Conservation (phyloP, 192 early-diverging fungal genomes). For the Glomus cerebriforme region DNA sequence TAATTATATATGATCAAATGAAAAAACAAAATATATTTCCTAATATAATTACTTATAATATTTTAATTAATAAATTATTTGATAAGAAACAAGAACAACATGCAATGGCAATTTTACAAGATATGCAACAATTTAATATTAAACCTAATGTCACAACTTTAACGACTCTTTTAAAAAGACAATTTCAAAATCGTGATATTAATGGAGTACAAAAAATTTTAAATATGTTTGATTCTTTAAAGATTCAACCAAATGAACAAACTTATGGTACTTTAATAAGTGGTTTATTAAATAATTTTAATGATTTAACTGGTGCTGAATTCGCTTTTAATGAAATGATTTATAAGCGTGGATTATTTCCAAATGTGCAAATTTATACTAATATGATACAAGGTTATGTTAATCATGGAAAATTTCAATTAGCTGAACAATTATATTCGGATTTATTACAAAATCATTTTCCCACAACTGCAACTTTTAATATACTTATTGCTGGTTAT, state of each 20-base stretch:
- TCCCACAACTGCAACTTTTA: conserved; percentile 3
- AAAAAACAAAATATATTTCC: neutral
- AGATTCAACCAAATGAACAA: neutral
- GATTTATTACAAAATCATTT: neutral
- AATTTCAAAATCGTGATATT: neutral
- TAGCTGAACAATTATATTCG: conserved; percentile 18
- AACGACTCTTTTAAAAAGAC: conserved; percentile 9
- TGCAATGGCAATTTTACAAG: neutral
- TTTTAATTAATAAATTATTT: conserved; percentile 12
- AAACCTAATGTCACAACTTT: neutral
- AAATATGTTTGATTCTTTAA: neutral
- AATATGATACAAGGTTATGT: conserved; percentile 13
- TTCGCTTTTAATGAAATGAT: conserved; percentile 26
- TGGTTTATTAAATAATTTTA: conserved; percentile 15
- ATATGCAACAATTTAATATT: conserved; percentile 3
- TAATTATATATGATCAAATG: conserved; percentile 19
- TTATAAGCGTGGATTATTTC: neutral
- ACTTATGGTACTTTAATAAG: conserved; percentile 25
- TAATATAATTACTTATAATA: conserved; percentile 26
- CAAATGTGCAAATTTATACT: conserved; percentile 6
- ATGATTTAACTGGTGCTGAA: conserved; percentile 12
- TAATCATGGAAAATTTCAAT: neutral
- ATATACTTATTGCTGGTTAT: conserved; percentile 24
- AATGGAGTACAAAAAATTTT: neutral
- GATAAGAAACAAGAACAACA: neutral